Evolutionary conservation across 2,329 filamentous ascomycete species (phyloP).

Genomic region (Blumeria hordei): DNA sequence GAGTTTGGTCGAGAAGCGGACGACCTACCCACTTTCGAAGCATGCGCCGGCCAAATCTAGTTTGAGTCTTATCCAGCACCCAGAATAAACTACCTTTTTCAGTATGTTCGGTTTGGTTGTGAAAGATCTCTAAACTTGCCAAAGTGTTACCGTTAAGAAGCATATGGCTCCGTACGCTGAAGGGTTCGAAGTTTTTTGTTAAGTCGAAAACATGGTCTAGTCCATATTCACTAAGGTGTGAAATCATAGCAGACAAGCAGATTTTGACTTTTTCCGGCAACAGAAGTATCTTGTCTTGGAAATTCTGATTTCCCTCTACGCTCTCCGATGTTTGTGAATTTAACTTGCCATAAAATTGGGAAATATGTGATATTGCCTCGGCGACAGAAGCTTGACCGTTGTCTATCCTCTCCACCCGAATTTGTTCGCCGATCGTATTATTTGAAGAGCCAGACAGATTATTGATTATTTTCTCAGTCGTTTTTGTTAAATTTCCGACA

Average conservation of each 20-base stretch:
- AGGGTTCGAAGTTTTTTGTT: slow-evolving; percentile 92
- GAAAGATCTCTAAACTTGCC: slow-evolving; percentile 83
- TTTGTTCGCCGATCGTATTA: slow-evolving; percentile 79
- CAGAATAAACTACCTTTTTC: slow-evolving; percentile 82
- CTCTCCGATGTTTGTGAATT: slow-evolving; percentile 29
- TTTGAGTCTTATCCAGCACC: slow-evolving; percentile 81
- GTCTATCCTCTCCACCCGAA: slow-evolving; percentile 56
- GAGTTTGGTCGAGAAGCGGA: slow-evolving; percentile 52
- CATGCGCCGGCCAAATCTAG: slow-evolving; percentile 66
- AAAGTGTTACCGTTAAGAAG: slow-evolving; percentile 84
- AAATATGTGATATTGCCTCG: slow-evolving; percentile 70
- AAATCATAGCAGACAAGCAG: slow-evolving; percentile 92
- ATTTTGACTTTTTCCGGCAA: slow-evolving; percentile 71
- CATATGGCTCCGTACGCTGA: slow-evolving; percentile 88
- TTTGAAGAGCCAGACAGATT: slow-evolving; percentile 75
- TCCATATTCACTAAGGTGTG: slow-evolving; percentile 72
- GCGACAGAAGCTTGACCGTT: slow-evolving; percentile 62
- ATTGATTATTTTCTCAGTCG: slow-evolving; percentile 75
- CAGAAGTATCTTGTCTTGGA: slow-evolving; percentile 69
- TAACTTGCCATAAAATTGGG: slow-evolving; percentile 79
- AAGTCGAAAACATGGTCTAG: slow-evolving; percentile 88
- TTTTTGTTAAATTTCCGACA: slow-evolving; percentile 70
- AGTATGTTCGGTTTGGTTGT: slow-evolving; percentile 71
- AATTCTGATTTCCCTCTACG: slow-evolving; percentile 31
- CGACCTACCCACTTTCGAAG: slow-evolving; percentile 88